Conservation (phyloP, 2,329 filamentous ascomycete species). For the Hypoxylon rubiginosum region DNA sequence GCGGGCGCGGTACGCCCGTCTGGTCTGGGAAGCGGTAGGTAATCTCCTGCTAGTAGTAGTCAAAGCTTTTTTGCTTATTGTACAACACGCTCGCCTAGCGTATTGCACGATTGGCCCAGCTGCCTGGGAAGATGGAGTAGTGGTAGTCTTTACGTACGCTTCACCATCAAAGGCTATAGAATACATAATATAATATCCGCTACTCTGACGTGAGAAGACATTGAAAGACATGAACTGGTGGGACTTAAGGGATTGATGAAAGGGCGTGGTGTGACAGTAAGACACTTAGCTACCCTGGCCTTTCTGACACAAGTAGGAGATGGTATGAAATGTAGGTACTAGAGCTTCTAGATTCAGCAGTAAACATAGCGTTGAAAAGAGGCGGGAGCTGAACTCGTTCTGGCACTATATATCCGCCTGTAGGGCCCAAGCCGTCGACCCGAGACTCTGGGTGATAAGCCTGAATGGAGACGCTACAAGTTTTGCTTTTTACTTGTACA, state of each 20-base stretch:
- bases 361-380: not conserved
- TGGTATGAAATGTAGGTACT: not conserved
- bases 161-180: constrained; percentile 15
- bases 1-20: constrained; percentile 27
- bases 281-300: constrained; percentile 18
- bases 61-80: constrained; percentile 14
- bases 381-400: constrained; percentile 1
- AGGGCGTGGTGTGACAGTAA: not conserved
- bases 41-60: constrained; percentile 36
- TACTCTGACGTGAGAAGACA: constrained; percentile 39
- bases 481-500: not conserved
- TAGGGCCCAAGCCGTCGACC: constrained; percentile 25
- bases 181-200: constrained; percentile 33
- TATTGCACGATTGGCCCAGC: constrained; percentile 14
- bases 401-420: constrained; percentile 13
- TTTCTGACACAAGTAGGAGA: not conserved
- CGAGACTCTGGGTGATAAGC: constrained; percentile 8
- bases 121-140: constrained; percentile 17
- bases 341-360: not conserved
- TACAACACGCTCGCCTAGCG: not conserved
- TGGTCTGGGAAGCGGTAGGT: not conserved
- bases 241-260: constrained; percentile 11
- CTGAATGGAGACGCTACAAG: constrained; percentile 14
- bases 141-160: not conserved
- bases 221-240: constrained; percentile 14